Evolutionary conservation across 257 asterid genomes (phyloP).

Genomic region (Solanum etuberosum): DNA sequence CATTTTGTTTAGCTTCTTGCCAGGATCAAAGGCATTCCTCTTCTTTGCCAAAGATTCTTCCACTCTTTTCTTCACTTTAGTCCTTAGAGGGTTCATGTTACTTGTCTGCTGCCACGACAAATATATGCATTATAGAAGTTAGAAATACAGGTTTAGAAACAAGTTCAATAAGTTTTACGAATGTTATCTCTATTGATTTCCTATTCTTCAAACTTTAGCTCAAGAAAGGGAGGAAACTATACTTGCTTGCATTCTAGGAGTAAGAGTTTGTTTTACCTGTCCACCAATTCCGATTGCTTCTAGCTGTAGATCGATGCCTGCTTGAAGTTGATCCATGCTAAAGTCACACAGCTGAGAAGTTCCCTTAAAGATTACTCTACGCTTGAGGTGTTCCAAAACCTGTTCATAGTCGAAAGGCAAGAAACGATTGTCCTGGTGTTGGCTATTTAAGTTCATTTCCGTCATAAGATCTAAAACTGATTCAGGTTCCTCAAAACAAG

Average conservation of each 20-base stretch:
- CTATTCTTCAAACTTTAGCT: not conserved
- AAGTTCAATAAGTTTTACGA: not conserved
- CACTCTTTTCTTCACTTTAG: not conserved
- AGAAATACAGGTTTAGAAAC: not conserved
- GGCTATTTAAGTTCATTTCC: not conserved
- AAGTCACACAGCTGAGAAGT: not conserved
- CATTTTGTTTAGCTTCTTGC: conserved; percentile 16
- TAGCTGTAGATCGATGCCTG: conserved; percentile 13
- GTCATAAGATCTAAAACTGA: not conserved
- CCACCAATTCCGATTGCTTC: conserved; percentile 12
- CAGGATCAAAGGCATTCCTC: conserved; percentile 7
- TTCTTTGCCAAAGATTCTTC: not conserved
- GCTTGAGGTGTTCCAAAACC: conserved; percentile 3
- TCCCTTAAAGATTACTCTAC: conserved; percentile 1
- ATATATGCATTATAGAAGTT: not conserved
- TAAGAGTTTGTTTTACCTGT: not conserved
- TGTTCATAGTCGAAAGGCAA: not conserved
- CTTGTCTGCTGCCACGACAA: not conserved
- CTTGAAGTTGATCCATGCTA: conserved; percentile 7
- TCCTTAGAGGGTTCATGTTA: not conserved
- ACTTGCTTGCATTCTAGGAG: not conserved
- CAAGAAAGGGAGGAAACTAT: not conserved
- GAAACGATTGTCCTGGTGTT: not conserved
- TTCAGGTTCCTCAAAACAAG: conserved; percentile 21
- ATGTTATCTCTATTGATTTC: not conserved